Conservation (phyloP, 257 asterid genomes). For the Nicotiana otophora region DNA sequence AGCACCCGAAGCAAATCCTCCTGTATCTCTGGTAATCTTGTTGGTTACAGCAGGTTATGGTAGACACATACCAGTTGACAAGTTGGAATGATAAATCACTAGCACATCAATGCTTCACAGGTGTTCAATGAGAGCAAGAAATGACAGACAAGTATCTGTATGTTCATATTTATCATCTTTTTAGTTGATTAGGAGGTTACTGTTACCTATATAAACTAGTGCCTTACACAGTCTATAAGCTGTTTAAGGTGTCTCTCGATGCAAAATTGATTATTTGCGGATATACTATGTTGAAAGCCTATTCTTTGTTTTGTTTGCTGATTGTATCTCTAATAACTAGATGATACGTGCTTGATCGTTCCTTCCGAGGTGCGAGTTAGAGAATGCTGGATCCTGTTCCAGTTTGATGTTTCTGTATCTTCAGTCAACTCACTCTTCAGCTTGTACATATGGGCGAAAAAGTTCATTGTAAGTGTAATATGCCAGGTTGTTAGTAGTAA, state of each 20-base stretch:
- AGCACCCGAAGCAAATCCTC: neutral
- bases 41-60: constrained; percentile 3
- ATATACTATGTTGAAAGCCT: neutral
- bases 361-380: neutral
- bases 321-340: constrained; percentile 9
- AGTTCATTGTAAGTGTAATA: neutral
- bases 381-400: neutral
- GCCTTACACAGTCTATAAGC: neutral
- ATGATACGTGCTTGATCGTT: constrained; percentile 22
- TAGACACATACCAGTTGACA: neutral
- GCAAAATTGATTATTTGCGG: neutral
- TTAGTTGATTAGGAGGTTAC: neutral
- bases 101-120: neutral
- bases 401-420: neutral
- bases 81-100: neutral
- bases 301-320: neutral
- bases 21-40: neutral
- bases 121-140: neutral
- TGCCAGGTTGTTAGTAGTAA: neutral
- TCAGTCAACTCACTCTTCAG: neutral
- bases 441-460: neutral
- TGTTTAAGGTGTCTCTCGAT: neutral
- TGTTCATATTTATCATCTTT: neutral
- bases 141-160: neutral
- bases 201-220: neutral